Evolutionary conservation across 2,329 filamentous ascomycete species (phyloP).

Genomic region (Aphanocladium album): DNA sequence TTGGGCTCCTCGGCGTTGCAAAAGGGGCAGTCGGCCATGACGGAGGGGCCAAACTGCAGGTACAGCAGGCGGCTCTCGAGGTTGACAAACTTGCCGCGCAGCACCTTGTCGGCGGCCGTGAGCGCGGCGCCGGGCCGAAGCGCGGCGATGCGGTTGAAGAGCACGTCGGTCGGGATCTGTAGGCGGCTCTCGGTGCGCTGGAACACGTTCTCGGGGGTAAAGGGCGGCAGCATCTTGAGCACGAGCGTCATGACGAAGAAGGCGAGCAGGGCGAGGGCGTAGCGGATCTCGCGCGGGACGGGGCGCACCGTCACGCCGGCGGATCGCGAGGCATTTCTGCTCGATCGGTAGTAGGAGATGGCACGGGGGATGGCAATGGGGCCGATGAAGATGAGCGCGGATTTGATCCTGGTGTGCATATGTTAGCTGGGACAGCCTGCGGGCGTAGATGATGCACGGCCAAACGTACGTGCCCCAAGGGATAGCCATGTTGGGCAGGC

Average conservation of each 20-base stretch:
- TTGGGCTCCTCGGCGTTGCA: slow-evolving; percentile 66
- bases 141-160: slow-evolving; percentile 69
- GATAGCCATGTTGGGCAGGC: slow-evolving; percentile 10
- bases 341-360: slow-evolving; percentile 58
- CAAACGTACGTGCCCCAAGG: slow-evolving; percentile 17
- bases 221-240: slow-evolving; percentile 58
- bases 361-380: slow-evolving; percentile 66
- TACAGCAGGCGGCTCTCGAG: slow-evolving; percentile 74
- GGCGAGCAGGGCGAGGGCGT: slow-evolving; percentile 58
- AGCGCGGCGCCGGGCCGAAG: slow-evolving; percentile 46
- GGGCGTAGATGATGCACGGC: background rate
- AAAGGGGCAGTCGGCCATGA: slow-evolving; percentile 73
- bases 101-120: slow-evolving; percentile 54
- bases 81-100: slow-evolving; percentile 65
- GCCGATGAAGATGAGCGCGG: slow-evolving; percentile 58
- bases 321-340: slow-evolving; percentile 36
- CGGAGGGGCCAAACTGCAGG: slow-evolving; percentile 72
- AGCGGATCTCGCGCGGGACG: slow-evolving; percentile 46
- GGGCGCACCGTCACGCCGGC: slow-evolving; percentile 49
- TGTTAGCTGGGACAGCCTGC: background rate
- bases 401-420: slow-evolving; percentile 40
- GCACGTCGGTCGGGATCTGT: slow-evolving; percentile 75
- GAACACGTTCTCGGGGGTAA: slow-evolving; percentile 80
- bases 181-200: slow-evolving; percentile 70
- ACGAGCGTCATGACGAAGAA: slow-evolving; percentile 40